Conservation (phyloP, 1,139 yeast species). For the Pneumocystis carinii region DNA sequence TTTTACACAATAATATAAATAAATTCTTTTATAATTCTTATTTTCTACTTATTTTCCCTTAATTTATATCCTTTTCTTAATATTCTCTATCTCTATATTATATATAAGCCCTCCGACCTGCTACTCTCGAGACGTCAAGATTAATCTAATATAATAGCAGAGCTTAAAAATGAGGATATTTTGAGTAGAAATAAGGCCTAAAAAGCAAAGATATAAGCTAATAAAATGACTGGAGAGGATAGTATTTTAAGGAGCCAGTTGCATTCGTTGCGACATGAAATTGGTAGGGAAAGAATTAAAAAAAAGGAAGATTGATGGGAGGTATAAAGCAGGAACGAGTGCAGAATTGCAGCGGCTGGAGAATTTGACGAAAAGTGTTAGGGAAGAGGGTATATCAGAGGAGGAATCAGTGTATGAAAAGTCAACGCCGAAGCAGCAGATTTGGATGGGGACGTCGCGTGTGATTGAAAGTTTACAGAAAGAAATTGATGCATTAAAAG, state of each 20-base stretch:
- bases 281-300: neutral
- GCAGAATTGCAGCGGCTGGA: neutral
- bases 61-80: too few relatives aligned
- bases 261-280: neutral
- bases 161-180: too few relatives aligned
- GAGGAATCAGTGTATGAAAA: neutral
- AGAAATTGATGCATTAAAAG: constrained; percentile 6
- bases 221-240: neutral
- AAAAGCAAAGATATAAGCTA: neutral
- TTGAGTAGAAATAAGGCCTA: too few relatives aligned
- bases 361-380: neutral
- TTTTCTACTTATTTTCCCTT: too few relatives aligned
- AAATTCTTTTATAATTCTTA: too few relatives aligned
- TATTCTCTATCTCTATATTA: too few relatives aligned
- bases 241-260: neutral
- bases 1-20: too few relatives aligned
- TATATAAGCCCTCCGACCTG: too few relatives aligned
- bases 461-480: constrained; percentile 9
- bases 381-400: neutral
- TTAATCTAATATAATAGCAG: too few relatives aligned
- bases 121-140: too few relatives aligned
- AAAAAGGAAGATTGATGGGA: neutral
- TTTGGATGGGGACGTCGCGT: constrained; percentile 4
- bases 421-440: neutral
- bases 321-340: neutral